A percentile compares a stretch with the other conserved stretches of the same genome.
phyloP scores from a whole-genome alignment of 2,329 filamentous ascomycete species.

The Xylaria polymorpha region DNA sequence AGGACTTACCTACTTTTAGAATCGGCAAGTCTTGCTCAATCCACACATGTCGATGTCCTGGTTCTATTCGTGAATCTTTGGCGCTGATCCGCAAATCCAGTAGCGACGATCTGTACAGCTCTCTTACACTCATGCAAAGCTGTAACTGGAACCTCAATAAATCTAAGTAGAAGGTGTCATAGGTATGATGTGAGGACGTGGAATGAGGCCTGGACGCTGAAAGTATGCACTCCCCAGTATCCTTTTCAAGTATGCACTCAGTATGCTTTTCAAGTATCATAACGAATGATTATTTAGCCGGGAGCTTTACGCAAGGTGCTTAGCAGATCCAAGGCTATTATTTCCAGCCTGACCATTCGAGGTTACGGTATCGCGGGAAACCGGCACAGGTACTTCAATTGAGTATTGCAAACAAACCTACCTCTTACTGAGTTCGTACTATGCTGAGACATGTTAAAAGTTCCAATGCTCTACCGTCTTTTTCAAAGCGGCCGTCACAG shows the following conservation, averaged over 20 bases:
- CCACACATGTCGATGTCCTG: background rate
- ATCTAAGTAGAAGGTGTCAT: background rate
- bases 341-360: background rate
- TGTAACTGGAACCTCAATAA: conserved; percentile 6
- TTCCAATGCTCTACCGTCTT: too few relatives aligned
- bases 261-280: background rate
- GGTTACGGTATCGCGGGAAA: background rate
- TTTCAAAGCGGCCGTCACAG: background rate
- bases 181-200: background rate
- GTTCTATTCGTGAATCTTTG: conserved; percentile 15
- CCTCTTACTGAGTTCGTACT: background rate
- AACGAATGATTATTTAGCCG: background rate
- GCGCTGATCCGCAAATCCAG: conserved; percentile 26
- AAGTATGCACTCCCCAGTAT: too few relatives aligned
- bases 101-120: background rate
- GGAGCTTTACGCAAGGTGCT: background rate
- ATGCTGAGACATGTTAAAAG: background rate
- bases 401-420: background rate
- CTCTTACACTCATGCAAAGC: conserved; percentile 15
- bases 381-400: background rate
- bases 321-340: background rate
- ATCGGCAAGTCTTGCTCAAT: conserved; percentile 22
- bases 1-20: background rate
- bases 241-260: background rate
- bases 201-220: too few relatives aligned